Base-by-base conservation (phyloP, 1,284 basidiomycete genomes). In the Leccinum pseudoinsigne region DNA sequence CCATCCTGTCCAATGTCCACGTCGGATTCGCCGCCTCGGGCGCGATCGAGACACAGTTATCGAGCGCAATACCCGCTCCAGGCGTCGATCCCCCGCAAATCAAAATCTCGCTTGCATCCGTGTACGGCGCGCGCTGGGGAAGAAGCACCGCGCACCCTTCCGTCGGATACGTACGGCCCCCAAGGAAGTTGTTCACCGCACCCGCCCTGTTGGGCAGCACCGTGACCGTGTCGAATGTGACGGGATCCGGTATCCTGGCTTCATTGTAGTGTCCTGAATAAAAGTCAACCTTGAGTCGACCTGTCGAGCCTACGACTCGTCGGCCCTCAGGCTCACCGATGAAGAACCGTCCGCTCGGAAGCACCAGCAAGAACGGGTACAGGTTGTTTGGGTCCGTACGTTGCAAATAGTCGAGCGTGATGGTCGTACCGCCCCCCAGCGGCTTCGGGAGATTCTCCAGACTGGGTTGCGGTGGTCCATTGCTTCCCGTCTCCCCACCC, bases 1-100 rank as follows among this genome's bases (percentile, higher is more conserved):
- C 89, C 90, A 92, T 92, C 57, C 89, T 83, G 71, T 92, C 90
- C 28, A 92, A 59, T 0, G 79, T 80, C 89, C 89, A 92, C 4
- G 79, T 79, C 1, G 88, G 73, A 60, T 86, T 85, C 3, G 70
- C 56, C 0, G 68, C 83, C 68, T 92, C 90, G 0, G 90, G 89
- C 42, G 79, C 75, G 18, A 86, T 90, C 1, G 80, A 79, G 8
- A 91, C 83, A 70, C 89, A 92, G 66, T 90, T 92, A 68, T 92
- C 90, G 16, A 89, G 72, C 2, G 87, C 88, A 11, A 81, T 74
- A 12, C 78, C 84, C 36, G 77, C 78, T 16, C 82, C 82, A 4
- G 73, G 76, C 57, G 85, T 85, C 0, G 88, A 91, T 7, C 93
- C 92, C 69, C 92, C 92, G 65, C 92, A 94, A 47, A 93, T 79